phyloP scores from a whole-genome alignment of 768 basidiomycete genomes.

The Mycena galopus region DNA sequence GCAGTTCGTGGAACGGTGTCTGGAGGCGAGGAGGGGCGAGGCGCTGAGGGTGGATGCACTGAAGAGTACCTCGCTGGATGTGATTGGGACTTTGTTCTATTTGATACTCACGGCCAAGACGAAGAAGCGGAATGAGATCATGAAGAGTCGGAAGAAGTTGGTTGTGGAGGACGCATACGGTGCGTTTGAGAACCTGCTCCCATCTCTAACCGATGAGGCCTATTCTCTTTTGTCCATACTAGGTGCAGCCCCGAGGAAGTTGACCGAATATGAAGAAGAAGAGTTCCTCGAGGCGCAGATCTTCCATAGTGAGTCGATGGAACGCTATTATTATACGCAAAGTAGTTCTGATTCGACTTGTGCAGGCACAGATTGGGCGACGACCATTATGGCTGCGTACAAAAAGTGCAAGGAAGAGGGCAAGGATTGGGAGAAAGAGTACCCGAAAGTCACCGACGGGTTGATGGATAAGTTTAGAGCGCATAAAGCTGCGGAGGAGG shows the following conservation, averaged over 20 bases:
- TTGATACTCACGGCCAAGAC: conserved; percentile 49
- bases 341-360: not conserved
- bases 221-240: not conserved
- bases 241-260: not conserved
- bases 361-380: conserved; percentile 21
- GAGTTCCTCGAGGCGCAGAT: conserved; percentile 35
- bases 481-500: conserved; percentile 8
- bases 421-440: conserved; percentile 3
- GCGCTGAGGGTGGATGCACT: conserved; percentile 35
- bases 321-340: too few relatives aligned
- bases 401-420: conserved; percentile 4
- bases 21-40: conserved; percentile 36
- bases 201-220: not conserved
- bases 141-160: conserved; percentile 49
- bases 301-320: not conserved
- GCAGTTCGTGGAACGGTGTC: conserved; percentile 46
- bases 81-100: conserved; percentile 44
- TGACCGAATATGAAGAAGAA: conserved; percentile 28
- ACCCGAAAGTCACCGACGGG: not conserved
- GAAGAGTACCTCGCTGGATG: conserved; percentile 39
- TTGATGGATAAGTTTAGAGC: conserved; percentile 29
- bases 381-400: conserved; percentile 6
- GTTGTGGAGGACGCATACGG: conserved; percentile 41
- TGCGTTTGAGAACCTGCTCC: conserved; percentile 17
- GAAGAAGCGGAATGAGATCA: conserved; percentile 45